phyloP scores from a whole-genome alignment of 2,329 filamentous ascomycete species.

The Penicillium thymicola region DNA sequence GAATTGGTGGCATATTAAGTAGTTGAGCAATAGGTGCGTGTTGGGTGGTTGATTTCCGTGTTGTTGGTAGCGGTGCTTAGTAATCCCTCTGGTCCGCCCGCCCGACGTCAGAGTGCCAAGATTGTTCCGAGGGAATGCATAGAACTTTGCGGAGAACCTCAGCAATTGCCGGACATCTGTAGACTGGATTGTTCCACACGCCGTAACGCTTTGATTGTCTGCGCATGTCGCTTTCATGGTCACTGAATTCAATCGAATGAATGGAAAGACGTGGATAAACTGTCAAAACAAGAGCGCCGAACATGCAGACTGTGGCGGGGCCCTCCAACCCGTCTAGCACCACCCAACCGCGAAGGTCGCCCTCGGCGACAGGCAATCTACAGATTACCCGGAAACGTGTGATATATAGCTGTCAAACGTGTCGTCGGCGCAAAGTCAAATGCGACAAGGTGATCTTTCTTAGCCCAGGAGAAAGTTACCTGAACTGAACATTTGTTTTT shows the following conservation, averaged over 20 bases:
- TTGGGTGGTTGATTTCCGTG: neutral
- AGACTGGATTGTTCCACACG: neutral
- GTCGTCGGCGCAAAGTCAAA: slow-evolving; percentile 48
- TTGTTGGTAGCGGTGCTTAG: neutral
- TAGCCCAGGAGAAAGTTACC: neutral
- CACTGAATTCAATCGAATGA: neutral
- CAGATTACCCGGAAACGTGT: slow-evolving; percentile 48
- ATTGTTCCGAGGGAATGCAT: neutral
- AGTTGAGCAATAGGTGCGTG: neutral
- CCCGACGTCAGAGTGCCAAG: neutral
- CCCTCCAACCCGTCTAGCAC: neutral
- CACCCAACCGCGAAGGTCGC: neutral
- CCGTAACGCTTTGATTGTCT: neutral
- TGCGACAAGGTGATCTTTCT: slow-evolving; percentile 38
- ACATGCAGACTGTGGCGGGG: neutral
- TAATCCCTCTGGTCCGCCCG: neutral
- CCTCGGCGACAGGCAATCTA: neutral
- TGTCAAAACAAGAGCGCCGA: neutral
- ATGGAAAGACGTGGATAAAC: neutral
- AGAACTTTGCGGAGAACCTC: neutral
- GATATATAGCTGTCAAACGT: slow-evolving; percentile 48
- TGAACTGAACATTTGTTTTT: neutral
- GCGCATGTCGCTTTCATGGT: neutral
- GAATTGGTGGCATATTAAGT: neutral
- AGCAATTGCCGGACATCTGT: neutral